Base-by-base conservation (phyloP, 495 filamentous ascomycete genomes). In the Podospora bellae-mahoneyi region DNA sequence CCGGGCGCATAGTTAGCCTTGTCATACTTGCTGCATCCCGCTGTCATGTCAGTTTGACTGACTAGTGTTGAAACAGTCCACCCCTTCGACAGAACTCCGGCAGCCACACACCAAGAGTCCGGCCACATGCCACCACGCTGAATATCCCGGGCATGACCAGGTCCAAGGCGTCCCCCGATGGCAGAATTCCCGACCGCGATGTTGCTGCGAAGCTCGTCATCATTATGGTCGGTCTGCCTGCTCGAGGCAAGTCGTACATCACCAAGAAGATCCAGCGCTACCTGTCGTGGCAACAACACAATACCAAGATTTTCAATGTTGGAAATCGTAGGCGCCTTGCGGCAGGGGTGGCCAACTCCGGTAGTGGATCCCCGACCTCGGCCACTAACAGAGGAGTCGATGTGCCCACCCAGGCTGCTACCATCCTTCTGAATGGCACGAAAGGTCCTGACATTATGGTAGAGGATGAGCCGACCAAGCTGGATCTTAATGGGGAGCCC, bases 261-360 rank as follows among this genome's bases (percentile, higher is more conserved):
- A 97, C 94, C 64, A 97, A 97, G 84, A 99, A 99, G 82, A 84
- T 99, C 59, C 91, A 93, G 27, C 87, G 95, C 62, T 99, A 99
- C 72, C 81, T 99, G 26, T 94, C 96, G 65, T 99, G 95, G 95
- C 88, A 97, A 62, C 95, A 99, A 72, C 95, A 99, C 75, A 91
- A 97, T 71, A 92, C 92, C 23, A 84, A 85, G 72, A 97, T 99
- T 69, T 99, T 99, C 86, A 99, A 99, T 70, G 95, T 99, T 54
- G 95, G 95, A 58, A 92, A 96, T 74, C 88, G 92, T 71, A 84
- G 95, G 71, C 90, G 95, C 64, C 85, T 93, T 44, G 91, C 89
- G 23, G 92, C 91, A 48, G 89, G 90, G 66, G 79, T 73, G 30
- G 64, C 65, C 5, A 73, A 73, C 23, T 73, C 76, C 3, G 74